Percentiles rank a stretch among this genome's conserved stretches.
Conservation (phyloP, 306 rosid genomes). For the Vigna nakashimae region DNA sequence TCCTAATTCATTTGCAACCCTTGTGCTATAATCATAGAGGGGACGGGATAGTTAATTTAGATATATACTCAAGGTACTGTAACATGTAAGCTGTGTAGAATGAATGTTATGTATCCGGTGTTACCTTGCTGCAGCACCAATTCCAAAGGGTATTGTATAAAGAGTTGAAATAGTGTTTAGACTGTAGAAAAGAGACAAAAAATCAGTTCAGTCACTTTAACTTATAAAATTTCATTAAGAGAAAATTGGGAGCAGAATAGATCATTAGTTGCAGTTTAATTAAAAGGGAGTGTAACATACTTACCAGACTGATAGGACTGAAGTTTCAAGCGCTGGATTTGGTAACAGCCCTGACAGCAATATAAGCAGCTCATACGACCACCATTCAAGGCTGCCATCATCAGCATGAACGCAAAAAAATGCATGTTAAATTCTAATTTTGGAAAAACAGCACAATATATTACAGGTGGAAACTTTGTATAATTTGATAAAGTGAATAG, state of each 20-base stretch:
- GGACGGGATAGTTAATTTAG: not conserved
- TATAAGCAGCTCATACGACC: conserved; percentile 73
- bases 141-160: conserved; percentile 67
- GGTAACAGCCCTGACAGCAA: conserved; percentile 80
- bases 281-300: not conserved
- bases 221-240: not conserved
- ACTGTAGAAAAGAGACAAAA: conserved; percentile 44
- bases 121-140: conserved; percentile 74
- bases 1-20: conserved; percentile 80
- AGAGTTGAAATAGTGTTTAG: conserved; percentile 62
- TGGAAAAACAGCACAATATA: not conserved
- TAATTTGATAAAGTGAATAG: not conserved
- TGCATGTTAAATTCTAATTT: not conserved
- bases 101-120: not conserved
- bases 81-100: not conserved
- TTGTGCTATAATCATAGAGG: conserved; percentile 51
- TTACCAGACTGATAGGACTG: conserved; percentile 82
- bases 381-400: conserved; percentile 65
- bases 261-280: not conserved
- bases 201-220: conserved; percentile 22
- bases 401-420: conserved; percentile 11
- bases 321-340: conserved; percentile 85
- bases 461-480: not conserved
- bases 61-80: not conserved
- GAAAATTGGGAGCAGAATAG: not conserved